Percentiles rank a stretch among this genome's conserved stretches.
Evolutionary conservation across 2,329 filamentous ascomycete species (phyloP).

Genomic region (Ophiognomonia clavigignenti-juglandacearum): DNA sequence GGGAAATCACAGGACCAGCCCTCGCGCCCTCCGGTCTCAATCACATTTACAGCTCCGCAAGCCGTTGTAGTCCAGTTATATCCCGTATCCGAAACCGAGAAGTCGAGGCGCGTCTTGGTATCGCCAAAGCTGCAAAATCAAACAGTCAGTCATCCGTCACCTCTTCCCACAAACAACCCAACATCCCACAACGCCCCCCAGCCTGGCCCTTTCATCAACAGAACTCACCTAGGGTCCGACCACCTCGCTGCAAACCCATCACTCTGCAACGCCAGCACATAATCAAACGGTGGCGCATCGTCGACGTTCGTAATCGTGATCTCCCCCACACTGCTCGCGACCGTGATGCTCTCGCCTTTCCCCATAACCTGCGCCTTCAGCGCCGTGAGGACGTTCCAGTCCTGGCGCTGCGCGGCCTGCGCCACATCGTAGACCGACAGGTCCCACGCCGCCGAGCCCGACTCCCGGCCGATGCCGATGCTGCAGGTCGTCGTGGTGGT

Average conservation of each 20-base stretch:
- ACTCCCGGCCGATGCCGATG: background rate
- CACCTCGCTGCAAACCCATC: no score
- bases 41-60: background rate
- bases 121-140: background rate
- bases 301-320: background rate
- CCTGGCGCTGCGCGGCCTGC: background rate
- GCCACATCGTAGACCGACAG: background rate
- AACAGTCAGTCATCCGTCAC: background rate
- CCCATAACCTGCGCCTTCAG: background rate
- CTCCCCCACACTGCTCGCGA: background rate
- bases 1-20: background rate
- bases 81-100: background rate
- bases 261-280: background rate
- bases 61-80: background rate
- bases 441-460: background rate
- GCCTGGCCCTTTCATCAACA: background rate
- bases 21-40: background rate
- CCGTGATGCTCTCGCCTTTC: background rate
- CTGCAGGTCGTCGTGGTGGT: background rate
- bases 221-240: no score
- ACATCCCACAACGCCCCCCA: background rate
- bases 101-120: background rate
- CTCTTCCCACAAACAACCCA: background rate
- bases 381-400: background rate
- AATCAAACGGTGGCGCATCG: background rate